Conservation (phyloP, 176 grass and related monocot genomes). For the Miscanthus lutarioriparius region DNA sequence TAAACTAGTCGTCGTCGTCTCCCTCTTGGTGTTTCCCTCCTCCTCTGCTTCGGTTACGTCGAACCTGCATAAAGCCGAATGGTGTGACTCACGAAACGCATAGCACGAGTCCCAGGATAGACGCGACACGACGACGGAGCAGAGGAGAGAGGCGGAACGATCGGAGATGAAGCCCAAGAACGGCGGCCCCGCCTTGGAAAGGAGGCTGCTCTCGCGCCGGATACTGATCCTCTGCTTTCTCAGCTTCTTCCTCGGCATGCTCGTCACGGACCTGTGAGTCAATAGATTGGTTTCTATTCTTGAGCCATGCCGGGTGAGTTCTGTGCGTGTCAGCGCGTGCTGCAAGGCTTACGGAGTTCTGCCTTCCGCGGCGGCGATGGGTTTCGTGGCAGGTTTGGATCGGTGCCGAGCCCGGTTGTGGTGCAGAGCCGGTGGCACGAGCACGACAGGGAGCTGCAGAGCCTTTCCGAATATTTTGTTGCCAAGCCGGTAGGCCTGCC, state of each 20-base stretch:
- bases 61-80: slow-evolving; percentile 48
- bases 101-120: not conserved
- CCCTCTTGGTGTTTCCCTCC: slow-evolving; percentile 42
- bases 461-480: slow-evolving; percentile 37
- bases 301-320: not conserved
- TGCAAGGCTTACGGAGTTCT: not conserved
- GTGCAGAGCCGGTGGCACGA: slow-evolving; percentile 38
- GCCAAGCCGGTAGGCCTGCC: slow-evolving; percentile 36
- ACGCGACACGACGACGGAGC: not conserved
- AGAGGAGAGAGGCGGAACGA: not conserved
- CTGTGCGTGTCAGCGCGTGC: not conserved
- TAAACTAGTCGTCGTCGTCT: slow-evolving; percentile 36
- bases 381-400: slow-evolving; percentile 40
- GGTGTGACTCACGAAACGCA: slow-evolving; percentile 14
- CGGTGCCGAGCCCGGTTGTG: slow-evolving; percentile 38
- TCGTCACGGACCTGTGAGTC: slow-evolving; percentile 70
- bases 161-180: slow-evolving; percentile 64
- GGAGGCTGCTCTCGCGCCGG: slow-evolving; percentile 55
- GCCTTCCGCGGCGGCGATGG: not conserved
- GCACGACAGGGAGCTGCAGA: slow-evolving; percentile 35
- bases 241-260: slow-evolving; percentile 77
- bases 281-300: slow-evolving; percentile 21
- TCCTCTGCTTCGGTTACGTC: slow-evolving; percentile 52
- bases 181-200: slow-evolving; percentile 39
- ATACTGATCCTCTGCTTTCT: slow-evolving; percentile 56